Evolutionary conservation across 139 green algal genomes (phyloP).

Genomic region (Marvania coccoides): DNA sequence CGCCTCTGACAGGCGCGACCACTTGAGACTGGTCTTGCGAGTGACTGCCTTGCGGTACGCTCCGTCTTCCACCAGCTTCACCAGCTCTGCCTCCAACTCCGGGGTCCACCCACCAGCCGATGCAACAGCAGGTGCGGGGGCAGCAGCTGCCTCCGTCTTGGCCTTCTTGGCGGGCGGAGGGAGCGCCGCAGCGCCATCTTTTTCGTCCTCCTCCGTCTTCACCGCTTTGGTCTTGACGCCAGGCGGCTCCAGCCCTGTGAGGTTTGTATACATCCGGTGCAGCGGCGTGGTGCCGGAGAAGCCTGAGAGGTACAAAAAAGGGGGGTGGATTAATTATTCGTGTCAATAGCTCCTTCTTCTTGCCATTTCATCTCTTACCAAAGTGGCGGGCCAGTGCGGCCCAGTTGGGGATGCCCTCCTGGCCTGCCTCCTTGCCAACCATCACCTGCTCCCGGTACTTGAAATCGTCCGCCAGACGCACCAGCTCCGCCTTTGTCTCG

Average conservation of each 20-base stretch:
- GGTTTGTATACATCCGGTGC: background rate
- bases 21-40: conserved; percentile 23
- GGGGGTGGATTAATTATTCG: too few relatives aligned
- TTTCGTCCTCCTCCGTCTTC: background rate
- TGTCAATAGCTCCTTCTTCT: background rate
- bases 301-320: too few relatives aligned
- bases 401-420: conserved; percentile 3
- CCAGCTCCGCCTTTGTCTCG: conserved; percentile 7
- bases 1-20: conserved; percentile 8
- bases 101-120: conserved; percentile 9
- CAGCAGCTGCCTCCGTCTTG: background rate
- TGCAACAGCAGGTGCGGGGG: background rate
- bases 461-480: conserved; percentile 19
- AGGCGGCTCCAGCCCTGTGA: background rate
- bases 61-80: conserved; percentile 18
- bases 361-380: background rate
- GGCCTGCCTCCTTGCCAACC: conserved; percentile 12
- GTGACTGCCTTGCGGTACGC: conserved; percentile 17
- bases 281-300: background rate
- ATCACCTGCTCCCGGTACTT: conserved; percentile 10
- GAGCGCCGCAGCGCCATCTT: background rate
- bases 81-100: conserved; percentile 8
- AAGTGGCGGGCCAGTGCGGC: conserved; percentile 15
- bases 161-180: conserved; percentile 5
- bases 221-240: background rate